Base-by-base conservation (phyloP, 768 basidiomycete species). In the Kwoniella heveanensis region DNA sequence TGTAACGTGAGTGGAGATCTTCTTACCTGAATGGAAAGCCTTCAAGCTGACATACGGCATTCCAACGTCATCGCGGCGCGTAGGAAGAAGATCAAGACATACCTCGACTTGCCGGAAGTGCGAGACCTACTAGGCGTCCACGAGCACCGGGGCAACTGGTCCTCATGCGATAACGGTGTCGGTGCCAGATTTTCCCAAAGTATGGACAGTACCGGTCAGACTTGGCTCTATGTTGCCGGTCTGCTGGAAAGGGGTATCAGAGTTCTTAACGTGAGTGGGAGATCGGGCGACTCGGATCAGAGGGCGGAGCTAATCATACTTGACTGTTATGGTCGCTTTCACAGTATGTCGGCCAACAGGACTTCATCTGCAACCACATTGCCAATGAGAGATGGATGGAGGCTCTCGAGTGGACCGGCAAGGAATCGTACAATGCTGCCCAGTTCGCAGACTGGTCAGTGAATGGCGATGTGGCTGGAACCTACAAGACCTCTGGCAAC, bases 371-470 rank as follows among this genome's bases (percentile, higher is more conserved):
- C 74, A 89, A 90, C 74, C 89, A 77, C 44, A 80, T 89, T 27
- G 87, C 88, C 17, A 92, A 91, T 79, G 85, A 85, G 71, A 82
- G 86, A 46, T 91, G 90, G 90, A 85, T 88, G 7, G 85, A 89
- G 54, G 82, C 84, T 63, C 81, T 92, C 54, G 85, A 88, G 56
- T 91, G 91, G 91, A 85, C 84, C 50, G 88, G 88, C 1, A 79
- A 83, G 51, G 81, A 82, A 44, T 83, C 71, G 6, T 91, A 87
- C 77, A 78, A 69, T 0, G 68, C 67, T 21, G 73, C 83, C 52
- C 79, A 80, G 12, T 78, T 86, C 72, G 79, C 81, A 49, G 82
- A 85, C 10, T 90, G 88, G 88, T 69, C 70, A 0, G 84, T 89
- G 9, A 81, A 85, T 64, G 86, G 85, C 12, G 68, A 82, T 57